Evolutionary conservation across 306 rosid species (phyloP).

Genomic region (Citrullus amarus): DNA sequence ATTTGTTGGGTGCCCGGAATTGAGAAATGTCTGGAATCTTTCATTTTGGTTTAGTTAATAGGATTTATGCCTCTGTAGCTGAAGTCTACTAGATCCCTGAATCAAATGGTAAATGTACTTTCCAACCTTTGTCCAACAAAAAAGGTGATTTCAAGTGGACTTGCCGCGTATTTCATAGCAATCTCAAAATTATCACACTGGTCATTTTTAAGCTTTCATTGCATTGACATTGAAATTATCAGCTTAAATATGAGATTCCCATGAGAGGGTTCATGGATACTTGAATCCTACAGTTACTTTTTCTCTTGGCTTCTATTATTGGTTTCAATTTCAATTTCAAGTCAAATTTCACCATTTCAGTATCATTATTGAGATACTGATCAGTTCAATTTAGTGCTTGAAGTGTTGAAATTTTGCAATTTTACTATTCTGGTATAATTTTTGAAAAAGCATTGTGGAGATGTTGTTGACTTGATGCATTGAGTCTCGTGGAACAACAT

Average conservation of each 20-base stretch:
- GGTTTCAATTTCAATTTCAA: neutral
- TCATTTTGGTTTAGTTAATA: neutral
- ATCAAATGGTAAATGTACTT: neutral
- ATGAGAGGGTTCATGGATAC: neutral
- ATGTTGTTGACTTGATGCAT: neutral
- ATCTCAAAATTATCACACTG: neutral
- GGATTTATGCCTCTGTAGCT: neutral
- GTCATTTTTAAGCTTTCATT: neutral
- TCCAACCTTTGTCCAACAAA: neutral
- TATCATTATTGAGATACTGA: neutral
- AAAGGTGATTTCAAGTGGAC: neutral
- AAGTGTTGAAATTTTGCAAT: neutral
- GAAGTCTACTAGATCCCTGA: neutral
- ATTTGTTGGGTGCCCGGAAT: neutral
- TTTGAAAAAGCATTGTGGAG: neutral
- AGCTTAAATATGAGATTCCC: no score
- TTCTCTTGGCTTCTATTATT: neutral
- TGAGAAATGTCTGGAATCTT: neutral
- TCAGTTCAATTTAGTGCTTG: neutral
- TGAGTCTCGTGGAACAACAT: neutral
- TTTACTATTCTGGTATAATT: neutral
- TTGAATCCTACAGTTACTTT: neutral
- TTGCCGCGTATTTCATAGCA: neutral
- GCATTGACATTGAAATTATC: neutral
- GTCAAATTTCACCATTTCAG: neutral